Conservation (phyloP, 106 monocot genomes). For the Amphibolis antarctica region DNA sequence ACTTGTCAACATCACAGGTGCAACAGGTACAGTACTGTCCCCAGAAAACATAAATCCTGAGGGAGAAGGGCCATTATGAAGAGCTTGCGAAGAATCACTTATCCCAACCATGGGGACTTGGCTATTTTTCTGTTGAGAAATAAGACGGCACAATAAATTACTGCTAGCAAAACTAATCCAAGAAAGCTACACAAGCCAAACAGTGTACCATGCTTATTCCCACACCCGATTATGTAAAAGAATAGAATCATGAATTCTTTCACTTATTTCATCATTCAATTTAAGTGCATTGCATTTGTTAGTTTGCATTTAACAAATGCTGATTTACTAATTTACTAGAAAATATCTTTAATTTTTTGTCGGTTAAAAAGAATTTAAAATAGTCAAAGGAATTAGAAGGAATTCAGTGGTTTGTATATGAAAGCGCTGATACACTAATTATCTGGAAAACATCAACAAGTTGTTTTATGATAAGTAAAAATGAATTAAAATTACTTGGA, state of each 20-base stretch:
- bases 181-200: background rate
- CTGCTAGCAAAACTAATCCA: background rate
- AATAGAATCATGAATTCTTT: too few relatives aligned
- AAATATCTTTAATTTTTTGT: too few relatives aligned
- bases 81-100: slow-evolving; percentile 16
- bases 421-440: too few relatives aligned
- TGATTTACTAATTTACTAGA: too few relatives aligned
- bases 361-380: too few relatives aligned
- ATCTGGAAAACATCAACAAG: background rate
- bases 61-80: slow-evolving; percentile 25
- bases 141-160: background rate
- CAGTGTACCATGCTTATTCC: too few relatives aligned
- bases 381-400: too few relatives aligned
- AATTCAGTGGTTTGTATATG: too few relatives aligned
- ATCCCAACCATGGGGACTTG: slow-evolving; percentile 31
- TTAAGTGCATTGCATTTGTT: too few relatives aligned
- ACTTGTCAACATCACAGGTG: slow-evolving; percentile 16
- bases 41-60: slow-evolving; percentile 30
- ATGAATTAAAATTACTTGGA: background rate
- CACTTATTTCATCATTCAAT: too few relatives aligned
- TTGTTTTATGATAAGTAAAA: background rate
- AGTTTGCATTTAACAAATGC: too few relatives aligned
- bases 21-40: slow-evolving; percentile 24
- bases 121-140: slow-evolving; percentile 31
- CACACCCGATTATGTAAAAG: too few relatives aligned